Base-by-base conservation (phyloP, 2,329 filamentous ascomycete species). In the Fusarium heterosporum region DNA sequence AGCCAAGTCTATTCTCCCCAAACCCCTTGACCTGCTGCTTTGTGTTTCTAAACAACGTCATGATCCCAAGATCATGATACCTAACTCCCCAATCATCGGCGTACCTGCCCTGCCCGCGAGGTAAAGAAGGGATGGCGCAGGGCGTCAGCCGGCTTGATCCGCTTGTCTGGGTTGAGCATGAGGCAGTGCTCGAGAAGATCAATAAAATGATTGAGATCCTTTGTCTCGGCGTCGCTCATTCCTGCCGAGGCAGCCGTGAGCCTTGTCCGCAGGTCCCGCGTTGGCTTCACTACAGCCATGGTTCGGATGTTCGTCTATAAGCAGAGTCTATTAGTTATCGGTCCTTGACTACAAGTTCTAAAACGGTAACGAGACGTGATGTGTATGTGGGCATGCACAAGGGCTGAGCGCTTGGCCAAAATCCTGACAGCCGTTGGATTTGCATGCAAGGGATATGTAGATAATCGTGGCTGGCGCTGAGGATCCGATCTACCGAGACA, bases 181-280 rank as follows among this genome's bases (percentile, higher is more conserved):
- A 99, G 83, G 76, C 94, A 98, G 55, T 91, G 90, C 74, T 97
- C 94, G 57, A 99, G 81, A 47, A 99, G 81, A 78, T 98, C 94
- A 70, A 93, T 85, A 78, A 99, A 97, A 52, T 90, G 84, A 60
- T 90, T 89, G 64, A 97, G 81, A 72, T 97, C 93, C 76, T 90
- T 91, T 38, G 86, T 82, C 77, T 96, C 93, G 11, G 83, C 82
- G 64, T 94, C 90, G 48, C 84, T 88, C 83, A 97, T 89, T 50
- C 89, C 90, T 55, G 87, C 88, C 8, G 90, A 90, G 22, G 89
- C 92, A 63, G 90, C 89, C 76, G 91, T 84, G 50, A 99, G 84
- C 69, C 94, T 87, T 3, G 91, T 90, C 73, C 93, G 92, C 47
- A 99, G 82, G 78, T 97, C 93, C 55, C 92, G 86, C 52, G 90